These are phyloP conservation scores for Daedalea quercina DNA, from an alignment of 768 basidiomycete genomes.

Conservation along the genomic window DNA sequence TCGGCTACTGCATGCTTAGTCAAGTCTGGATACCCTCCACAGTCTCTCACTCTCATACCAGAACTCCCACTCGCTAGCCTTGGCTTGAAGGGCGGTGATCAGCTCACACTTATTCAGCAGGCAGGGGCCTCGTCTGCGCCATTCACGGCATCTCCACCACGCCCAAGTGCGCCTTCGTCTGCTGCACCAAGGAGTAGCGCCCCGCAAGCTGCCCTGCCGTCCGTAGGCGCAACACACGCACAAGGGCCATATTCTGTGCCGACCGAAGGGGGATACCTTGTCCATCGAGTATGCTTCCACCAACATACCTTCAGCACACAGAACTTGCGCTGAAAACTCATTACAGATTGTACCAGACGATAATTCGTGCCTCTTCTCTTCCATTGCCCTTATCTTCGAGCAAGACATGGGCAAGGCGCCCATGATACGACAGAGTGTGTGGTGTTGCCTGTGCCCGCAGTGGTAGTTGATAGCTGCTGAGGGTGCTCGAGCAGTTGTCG, in stretches of 20 bases:
- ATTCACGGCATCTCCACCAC: constrained; percentile 1
- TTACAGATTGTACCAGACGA: constrained; percentile 88
- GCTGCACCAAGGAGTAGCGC: background rate
- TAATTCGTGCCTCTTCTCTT: constrained; percentile 91
- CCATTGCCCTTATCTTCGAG: constrained; percentile 79
- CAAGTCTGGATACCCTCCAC: constrained; percentile 83
- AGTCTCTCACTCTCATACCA: constrained; percentile 60
- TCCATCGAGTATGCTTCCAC: constrained; percentile 64
- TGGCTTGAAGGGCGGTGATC: constrained; percentile 74
- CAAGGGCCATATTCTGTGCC: constrained; percentile 51
- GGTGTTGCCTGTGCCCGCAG: background rate
- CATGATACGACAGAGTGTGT: constrained; percentile 67
- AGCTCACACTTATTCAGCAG: constrained; percentile 68
- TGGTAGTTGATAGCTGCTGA: background rate
- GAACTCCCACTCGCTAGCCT: constrained; percentile 72
- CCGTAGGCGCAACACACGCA: background rate
- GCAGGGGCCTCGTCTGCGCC: constrained; percentile 13
- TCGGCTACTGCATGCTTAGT: constrained; percentile 34
- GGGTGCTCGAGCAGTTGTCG: constrained; percentile 53
- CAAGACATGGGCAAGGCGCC: constrained; percentile 71
- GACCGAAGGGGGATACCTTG: constrained; percentile 50
- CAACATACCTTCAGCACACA: no score
- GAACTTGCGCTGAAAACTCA: background rate
- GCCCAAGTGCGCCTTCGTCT: constrained; percentile 5
- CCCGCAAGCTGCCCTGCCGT: background rate